Percentiles rank a stretch among this genome's conserved stretches.
phyloP scores from a whole-genome alignment of 768 basidiomycete genomes.

The Phlegmacium glaucopus region DNA sequence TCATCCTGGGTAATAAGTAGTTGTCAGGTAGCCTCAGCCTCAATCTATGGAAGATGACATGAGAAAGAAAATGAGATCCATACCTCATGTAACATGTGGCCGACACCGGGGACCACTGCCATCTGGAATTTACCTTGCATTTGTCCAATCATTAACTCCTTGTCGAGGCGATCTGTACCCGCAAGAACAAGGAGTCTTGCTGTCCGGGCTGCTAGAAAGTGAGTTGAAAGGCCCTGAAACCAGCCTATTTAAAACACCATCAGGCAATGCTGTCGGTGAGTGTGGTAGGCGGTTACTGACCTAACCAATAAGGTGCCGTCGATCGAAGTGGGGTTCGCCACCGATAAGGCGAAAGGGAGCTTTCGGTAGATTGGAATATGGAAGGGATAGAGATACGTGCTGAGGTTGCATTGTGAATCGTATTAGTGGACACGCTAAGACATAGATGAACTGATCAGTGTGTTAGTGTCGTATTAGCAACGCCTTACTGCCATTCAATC shows the following conservation, averaged over 20 bases:
- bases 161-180: conserved; percentile 90
- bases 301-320: conserved; percentile 88
- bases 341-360: conserved; percentile 40
- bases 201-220: conserved; percentile 73
- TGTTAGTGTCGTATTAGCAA: neutral
- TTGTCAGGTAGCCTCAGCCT: neutral
- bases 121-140: conserved; percentile 98
- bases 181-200: conserved; percentile 90
- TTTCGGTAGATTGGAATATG: conserved; percentile 53
- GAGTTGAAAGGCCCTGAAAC: conserved; percentile 81
- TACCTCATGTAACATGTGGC: conserved; percentile 95
- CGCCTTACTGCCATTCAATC: conserved; percentile 92
- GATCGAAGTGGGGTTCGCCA: conserved; percentile 86
- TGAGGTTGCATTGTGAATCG: conserved; percentile 77
- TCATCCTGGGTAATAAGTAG: conserved; percentile 61
- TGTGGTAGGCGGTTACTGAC: conserved; percentile 39
- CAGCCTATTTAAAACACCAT: conserved; percentile 54
- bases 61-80: conserved; percentile 13
- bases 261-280: neutral
- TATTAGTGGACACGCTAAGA: conserved; percentile 69
- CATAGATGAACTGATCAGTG: neutral
- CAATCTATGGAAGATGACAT: neutral
- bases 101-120: conserved; percentile 80
- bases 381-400: conserved; percentile 89
- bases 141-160: conserved; percentile 92